Evolutionary conservation across 2,329 filamentous ascomycete species (phyloP).

Genomic region (Fusarium sp.): DNA sequence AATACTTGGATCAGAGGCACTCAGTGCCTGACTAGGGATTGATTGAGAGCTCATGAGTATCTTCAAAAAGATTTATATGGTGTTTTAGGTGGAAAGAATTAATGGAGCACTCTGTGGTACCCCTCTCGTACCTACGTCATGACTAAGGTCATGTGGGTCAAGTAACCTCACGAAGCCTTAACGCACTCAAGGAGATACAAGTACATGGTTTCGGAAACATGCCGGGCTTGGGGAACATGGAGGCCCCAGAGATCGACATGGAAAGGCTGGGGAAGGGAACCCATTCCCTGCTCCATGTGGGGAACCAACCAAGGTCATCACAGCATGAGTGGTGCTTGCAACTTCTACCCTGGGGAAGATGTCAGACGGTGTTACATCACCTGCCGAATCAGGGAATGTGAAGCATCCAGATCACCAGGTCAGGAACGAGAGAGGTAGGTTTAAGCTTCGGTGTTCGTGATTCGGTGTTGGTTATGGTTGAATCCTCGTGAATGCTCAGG

Average conservation of each 20-base stretch:
- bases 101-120: too few species aligned
- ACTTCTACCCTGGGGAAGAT: not conserved
- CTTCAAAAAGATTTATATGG: too few species aligned
- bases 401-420: not conserved
- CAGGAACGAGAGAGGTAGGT: not conserved
- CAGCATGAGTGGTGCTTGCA: not conserved
- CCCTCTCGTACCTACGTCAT: too few species aligned
- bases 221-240: not conserved
- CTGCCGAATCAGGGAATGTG: not conserved
- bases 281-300: not conserved
- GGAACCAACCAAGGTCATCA: not conserved
- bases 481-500: not conserved
- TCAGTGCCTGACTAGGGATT: too few species aligned
- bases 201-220: not conserved
- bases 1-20: too few species aligned
- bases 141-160: too few species aligned
- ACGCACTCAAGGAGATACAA: too few species aligned
- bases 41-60: too few species aligned
- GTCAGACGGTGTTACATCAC: not conserved
- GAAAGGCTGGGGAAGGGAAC: not conserved
- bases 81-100: too few species aligned
- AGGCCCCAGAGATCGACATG: constrained; percentile 9
- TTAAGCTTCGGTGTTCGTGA: not conserved
- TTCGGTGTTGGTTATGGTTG: not conserved
- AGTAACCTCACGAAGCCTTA: too few species aligned